Conservation (phyloP, 345 rosid species). For the Lumnitzera racemosa region DNA sequence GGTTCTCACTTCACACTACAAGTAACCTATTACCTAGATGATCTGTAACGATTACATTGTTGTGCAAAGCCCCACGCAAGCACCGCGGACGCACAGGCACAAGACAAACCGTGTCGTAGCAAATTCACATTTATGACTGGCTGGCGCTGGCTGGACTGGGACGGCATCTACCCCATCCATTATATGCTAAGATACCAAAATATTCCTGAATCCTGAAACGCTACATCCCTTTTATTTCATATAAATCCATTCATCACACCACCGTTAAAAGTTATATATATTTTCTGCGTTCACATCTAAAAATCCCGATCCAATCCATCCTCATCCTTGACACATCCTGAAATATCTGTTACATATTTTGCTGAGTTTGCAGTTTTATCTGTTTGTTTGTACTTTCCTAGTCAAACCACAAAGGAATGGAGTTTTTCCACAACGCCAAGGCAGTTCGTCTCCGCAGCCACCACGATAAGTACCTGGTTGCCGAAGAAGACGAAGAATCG, state of each 20-base stretch:
- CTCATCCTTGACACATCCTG: background rate
- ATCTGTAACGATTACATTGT: too few species aligned
- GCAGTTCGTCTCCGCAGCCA: constrained; percentile 65
- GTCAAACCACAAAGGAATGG: constrained; percentile 39
- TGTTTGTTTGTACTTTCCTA: background rate
- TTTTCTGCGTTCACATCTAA: too few species aligned
- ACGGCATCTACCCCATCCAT: background rate
- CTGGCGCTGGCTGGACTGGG: background rate
- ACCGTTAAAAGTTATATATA: too few species aligned
- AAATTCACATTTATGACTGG: background rate
- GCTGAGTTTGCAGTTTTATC: background rate
- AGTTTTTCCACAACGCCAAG: constrained; percentile 64
- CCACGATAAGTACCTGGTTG: constrained; percentile 68
- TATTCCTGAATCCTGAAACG: background rate
- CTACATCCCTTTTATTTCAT: background rate
- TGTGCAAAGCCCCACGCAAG: too few species aligned
- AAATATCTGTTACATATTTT: background rate
- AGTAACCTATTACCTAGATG: too few species aligned
- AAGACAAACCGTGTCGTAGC: background rate
- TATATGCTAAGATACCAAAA: background rate
- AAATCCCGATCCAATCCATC: too few species aligned
- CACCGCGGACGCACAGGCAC: too few species aligned
- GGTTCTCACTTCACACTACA: too few species aligned
- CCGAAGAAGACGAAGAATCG: constrained; percentile 66
- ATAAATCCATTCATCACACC: too few species aligned